Conservation (phyloP, 2,329 filamentous ascomycete species). For the Pseudogymnoascus sp. region DNA sequence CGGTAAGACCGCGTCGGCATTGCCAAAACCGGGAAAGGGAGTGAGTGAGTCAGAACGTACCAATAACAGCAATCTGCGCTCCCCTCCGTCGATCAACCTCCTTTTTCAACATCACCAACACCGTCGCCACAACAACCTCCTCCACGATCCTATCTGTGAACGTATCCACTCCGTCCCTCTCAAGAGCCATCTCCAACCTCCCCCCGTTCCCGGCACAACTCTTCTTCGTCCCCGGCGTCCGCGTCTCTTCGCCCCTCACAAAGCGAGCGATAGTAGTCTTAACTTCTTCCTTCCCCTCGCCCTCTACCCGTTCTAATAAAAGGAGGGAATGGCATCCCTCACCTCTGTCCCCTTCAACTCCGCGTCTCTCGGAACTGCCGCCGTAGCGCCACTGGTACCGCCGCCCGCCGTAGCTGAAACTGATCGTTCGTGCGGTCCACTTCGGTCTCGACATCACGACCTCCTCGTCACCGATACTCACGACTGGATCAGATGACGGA, state of each 20-base stretch:
- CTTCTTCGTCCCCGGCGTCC: conserved; percentile 33
- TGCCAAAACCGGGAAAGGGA: not conserved
- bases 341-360: conserved; percentile 37
- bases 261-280: conserved; percentile 35
- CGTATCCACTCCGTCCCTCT: conserved; percentile 27
- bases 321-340: conserved; percentile 37
- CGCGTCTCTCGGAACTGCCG: conserved; percentile 36
- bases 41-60: not conserved
- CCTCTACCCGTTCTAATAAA: conserved; percentile 41
- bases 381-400: conserved; percentile 51
- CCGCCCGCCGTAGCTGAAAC: conserved; percentile 39
- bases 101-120: conserved; percentile 55
- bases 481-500: not conserved
- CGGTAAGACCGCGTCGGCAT: not conserved
- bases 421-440: conserved; percentile 39
- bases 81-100: conserved; percentile 45
- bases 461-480: not conserved
- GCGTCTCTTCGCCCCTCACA: conserved; percentile 34
- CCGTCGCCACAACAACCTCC: conserved; percentile 47
- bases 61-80: not conserved
- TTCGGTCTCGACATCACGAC: conserved; percentile 25
- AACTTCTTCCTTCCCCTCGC: not conserved
- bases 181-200: conserved; percentile 38
- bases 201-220: conserved; percentile 44
- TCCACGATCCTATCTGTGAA: conserved; percentile 36